phyloP scores from a whole-genome alignment of 108 stramenopile species.

The Nitzschia palea region DNA sequence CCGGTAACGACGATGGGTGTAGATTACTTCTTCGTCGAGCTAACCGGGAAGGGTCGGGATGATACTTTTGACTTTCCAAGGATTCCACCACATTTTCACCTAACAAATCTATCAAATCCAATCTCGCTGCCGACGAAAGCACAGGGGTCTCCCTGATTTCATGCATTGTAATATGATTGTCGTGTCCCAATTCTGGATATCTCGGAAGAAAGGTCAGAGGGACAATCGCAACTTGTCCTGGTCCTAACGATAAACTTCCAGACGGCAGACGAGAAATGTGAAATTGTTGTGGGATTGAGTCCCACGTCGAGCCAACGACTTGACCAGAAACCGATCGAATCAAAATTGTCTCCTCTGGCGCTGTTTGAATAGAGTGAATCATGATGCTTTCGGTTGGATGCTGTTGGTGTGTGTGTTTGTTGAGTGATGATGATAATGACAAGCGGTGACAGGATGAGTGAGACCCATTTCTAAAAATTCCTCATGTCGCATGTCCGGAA shows the following conservation, averaged over 20 bases:
- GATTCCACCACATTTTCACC: conserved; percentile 8
- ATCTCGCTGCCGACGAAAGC: conserved; percentile 10
- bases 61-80: conserved; percentile 1
- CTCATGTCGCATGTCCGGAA: background rate
- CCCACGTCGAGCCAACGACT: background rate
- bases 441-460: background rate
- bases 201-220: conserved; percentile 51
- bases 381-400: conserved; percentile 32
- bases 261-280: conserved; percentile 40
- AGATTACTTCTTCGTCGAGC: conserved; percentile 10
- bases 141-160: conserved; percentile 2
- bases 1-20: conserved; percentile 11
- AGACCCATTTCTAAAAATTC: background rate
- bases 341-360: conserved; percentile 37
- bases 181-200: conserved; percentile 29
- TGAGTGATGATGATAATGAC: background rate
- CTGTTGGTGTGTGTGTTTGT: conserved; percentile 18
- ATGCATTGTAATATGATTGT: background rate
- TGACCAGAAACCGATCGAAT: conserved; percentile 6
- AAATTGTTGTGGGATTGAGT: conserved; percentile 35
- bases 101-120: conserved; percentile 24
- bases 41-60: background rate
- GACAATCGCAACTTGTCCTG: conserved; percentile 49
- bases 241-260: conserved; percentile 36
- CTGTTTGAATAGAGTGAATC: conserved; percentile 43